Conservation (phyloP, 192 early-diverging fungal species). For the Linnemannia zychae region DNA sequence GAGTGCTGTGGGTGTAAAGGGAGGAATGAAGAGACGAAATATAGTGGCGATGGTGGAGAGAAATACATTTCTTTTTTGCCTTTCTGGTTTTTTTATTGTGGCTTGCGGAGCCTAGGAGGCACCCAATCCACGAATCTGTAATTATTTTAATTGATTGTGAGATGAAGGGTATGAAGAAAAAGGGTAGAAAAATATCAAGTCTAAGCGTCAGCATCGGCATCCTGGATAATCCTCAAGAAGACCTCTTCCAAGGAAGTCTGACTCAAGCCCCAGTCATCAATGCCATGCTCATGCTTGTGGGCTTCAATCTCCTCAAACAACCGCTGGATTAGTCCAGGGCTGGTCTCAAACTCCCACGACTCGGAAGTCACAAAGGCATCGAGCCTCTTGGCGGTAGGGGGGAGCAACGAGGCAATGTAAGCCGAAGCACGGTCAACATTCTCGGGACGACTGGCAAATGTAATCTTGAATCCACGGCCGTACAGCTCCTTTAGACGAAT, state of each 20-base stretch:
- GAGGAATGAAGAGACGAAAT: background rate
- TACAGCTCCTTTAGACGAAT: conserved; percentile 75
- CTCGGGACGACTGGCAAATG: conserved; percentile 60
- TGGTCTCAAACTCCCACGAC: conserved; percentile 76
- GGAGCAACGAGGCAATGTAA: conserved; percentile 66
- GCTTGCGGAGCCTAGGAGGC: too few relatives aligned
- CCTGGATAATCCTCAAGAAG: conserved; percentile 72
- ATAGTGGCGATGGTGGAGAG: background rate
- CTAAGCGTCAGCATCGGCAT: conserved; percentile 60
- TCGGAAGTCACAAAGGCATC: conserved; percentile 68
- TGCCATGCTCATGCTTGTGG: conserved; percentile 66
- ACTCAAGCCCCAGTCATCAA: conserved; percentile 80
- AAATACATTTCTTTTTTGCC: too few relatives aligned
- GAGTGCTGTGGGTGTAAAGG: background rate
- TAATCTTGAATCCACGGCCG: conserved; percentile 79
- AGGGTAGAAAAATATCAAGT: background rate
- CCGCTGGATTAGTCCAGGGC: conserved; percentile 60
- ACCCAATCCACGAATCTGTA: too few relatives aligned
- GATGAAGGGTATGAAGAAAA: background rate
- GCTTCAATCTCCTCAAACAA: conserved; percentile 75
- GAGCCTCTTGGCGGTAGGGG: conserved; percentile 58
- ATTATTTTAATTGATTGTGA: background rate
- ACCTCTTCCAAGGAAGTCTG: conserved; percentile 82
- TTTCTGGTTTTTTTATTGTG: too few relatives aligned
- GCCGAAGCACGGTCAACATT: conserved; percentile 60